Base-by-base conservation (phyloP, 1,284 basidiomycete genomes). In the Farysia itapuensis region DNA sequence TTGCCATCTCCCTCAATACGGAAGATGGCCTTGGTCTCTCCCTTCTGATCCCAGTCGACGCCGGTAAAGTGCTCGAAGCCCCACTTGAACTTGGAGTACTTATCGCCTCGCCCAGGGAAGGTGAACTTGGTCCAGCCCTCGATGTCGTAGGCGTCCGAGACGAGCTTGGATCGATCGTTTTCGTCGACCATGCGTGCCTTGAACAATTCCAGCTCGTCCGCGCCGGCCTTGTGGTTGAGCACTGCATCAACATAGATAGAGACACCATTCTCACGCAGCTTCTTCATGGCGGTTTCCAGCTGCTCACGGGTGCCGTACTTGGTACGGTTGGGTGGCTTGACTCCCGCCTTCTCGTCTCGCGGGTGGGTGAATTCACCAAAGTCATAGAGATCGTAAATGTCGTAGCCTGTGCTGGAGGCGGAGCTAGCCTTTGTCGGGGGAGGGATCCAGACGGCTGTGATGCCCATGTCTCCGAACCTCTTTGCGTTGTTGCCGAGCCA, bases 271-370 rank as follows among this genome's bases (percentile, higher is more conserved):
- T 79, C 70, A 38, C 77, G 74, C 4, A 79, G 74, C 28, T 56
- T 72, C 30, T 79, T 77, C 74, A 88, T 86, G 11, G 87, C 85
- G 4, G 78, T 73, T 2, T 90, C 72, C 16, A 94, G 82, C 66
- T 96, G 86, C 34, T 90, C 84, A 64, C 86, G 87, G 12, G 86
- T 87, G 15, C 93, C 93, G 89, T 91, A 97, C 57, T 92, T 84
- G n/a, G 92, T 96, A 8, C 81, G 77, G 39, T 84, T 78, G 13
- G 58, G 40, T 5, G 57, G 57, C 24, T 49, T 5, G 21, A 60
- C 45, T 12, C 39, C 43, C 7, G 46, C 57, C n/a, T 82, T 79
- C 11, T 87, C 88, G 76, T 90, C 93, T 76, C 89, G 87, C 39
- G 90, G 79, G 18, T 57, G 48, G 28, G 39, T 24, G 64, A 95